A percentile compares a stretch with the other conserved stretches of the same genome.
phyloP scores from a whole-genome alignment of 1,284 basidiomycete genomes.

The Phaffia rhodozyma region DNA sequence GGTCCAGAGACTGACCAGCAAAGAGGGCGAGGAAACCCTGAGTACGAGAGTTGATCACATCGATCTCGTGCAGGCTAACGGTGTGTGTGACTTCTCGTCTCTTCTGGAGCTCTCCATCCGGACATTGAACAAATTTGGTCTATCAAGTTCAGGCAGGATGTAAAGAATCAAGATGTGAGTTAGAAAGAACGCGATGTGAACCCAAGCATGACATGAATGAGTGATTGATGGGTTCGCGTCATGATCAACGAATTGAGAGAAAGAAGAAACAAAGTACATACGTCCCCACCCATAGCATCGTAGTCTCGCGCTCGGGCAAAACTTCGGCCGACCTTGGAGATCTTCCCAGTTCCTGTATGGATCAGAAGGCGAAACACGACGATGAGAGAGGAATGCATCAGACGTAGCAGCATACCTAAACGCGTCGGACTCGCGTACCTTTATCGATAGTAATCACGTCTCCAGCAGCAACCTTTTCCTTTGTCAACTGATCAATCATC shows the following conservation, averaged over 20 bases:
- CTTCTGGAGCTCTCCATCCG: constrained; percentile 94
- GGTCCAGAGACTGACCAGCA: constrained; percentile 42
- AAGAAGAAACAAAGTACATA: constrained; percentile 38
- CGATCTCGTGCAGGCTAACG: constrained; percentile 95
- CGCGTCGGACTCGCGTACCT: constrained; percentile 39
- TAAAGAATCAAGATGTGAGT: background rate
- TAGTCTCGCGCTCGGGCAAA: constrained; percentile 95
- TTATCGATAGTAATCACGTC: constrained; percentile 97
- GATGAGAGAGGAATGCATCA: background rate
- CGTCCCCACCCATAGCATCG: constrained; percentile 96
- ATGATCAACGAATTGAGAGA: background rate
- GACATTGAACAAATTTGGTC: constrained; percentile 97
- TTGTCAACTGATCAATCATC: constrained; percentile 95
- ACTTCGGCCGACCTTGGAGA: constrained; percentile 88
- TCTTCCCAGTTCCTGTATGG: constrained; percentile 57
- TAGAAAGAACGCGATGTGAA: constrained; percentile 5
- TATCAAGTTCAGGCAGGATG: constrained; percentile 29
- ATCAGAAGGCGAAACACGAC: background rate
- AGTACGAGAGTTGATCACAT: constrained; percentile 96
- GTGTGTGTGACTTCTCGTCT: constrained; percentile 95
- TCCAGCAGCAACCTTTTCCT: constrained; percentile 93
- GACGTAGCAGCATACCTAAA: background rate
- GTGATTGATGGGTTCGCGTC: background rate
- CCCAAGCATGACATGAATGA: constrained; percentile 3
- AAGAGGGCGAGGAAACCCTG: constrained; percentile 64